Evolutionary conservation across 2,329 filamentous ascomycete genomes (phyloP), one percentile per base, ranked within the genome.

Genomic region (Colletotrichum siamense): DNA sequence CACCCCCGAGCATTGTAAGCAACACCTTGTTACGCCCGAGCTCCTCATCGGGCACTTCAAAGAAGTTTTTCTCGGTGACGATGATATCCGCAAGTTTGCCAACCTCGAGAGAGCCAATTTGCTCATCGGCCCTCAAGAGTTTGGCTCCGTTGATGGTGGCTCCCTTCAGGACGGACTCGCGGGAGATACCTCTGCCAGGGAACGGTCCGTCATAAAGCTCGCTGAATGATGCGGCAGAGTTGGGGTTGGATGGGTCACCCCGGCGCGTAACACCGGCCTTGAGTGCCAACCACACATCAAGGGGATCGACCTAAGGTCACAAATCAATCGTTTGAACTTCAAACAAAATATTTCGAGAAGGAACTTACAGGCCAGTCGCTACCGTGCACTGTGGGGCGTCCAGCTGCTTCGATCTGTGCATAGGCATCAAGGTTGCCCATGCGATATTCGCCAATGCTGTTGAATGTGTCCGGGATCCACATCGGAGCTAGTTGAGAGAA

Each of bases 401-500:
- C 76, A 44, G 65, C 59, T 57, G 34, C 79, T 68, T 71, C 0
- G 75, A 79, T 71, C 3, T 80, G 64, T 8, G 75, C 78, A 73
- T 78, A 81, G 0, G 81, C 78, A 7, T 82, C 77, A 2, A 91
- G 68, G 30, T 81, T 78, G 10, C 77, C 64, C 16, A 75, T 57
- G 0, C 81, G 81, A 6, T 81, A 75, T 6, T 76, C 63, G 6
- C 75, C 81, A 4, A 82, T 55, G 10, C 76, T 71, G n/a, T 79
- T 77, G 30, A 80, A 78, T 2, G 78, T 82, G 57, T 77, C 77
- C 22, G 81, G 79, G 15, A 80, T 66, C 22, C 79, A 82, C 13
- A 78, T 79, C 7, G 80, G 79, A 13, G 77, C 78, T 5, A n/a
- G 80, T 71, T 82, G 81, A 1, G 81, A 69, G 80, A 80, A 82